A percentile compares a stretch with the other conserved stretches of the same genome.
These are phyloP conservation scores for Spathaspora arborariae DNA, from an alignment of 805 yeast genomes.

Conservation along the genomic window DNA sequence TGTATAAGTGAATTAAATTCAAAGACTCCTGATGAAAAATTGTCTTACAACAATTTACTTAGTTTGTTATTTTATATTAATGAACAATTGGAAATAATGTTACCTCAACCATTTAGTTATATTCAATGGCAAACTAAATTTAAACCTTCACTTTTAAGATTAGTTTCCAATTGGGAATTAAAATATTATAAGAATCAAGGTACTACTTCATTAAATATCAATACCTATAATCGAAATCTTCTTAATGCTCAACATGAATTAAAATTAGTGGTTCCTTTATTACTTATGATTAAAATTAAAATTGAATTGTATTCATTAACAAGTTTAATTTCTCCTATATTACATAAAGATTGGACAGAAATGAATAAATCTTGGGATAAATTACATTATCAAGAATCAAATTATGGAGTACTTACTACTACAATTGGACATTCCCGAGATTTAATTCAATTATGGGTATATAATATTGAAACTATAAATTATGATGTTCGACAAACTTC, in stretches of 20 bases:
- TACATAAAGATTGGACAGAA: conserved; percentile 64
- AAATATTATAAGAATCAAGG: conserved; percentile 63
- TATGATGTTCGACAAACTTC: conserved; percentile 62
- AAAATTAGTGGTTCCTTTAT: conserved; percentile 63
- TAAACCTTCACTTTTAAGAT: conserved; percentile 53
- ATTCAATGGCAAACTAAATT: conserved; percentile 64
- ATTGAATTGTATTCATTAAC: conserved; percentile 54
- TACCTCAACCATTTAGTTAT: conserved; percentile 45
- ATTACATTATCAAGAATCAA: conserved; percentile 37
- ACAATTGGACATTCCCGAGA: conserved; percentile 55
- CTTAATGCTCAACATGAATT: conserved; percentile 53
- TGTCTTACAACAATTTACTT: conserved; percentile 48
- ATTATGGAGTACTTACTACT: conserved; percentile 56
- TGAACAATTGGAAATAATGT: conserved; percentile 57
- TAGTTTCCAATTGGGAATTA: conserved; percentile 67
- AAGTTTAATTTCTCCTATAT: conserved; percentile 55
- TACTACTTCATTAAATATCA: conserved; percentile 40
- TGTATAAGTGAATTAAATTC: neutral
- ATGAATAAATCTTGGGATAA: conserved; percentile 53
- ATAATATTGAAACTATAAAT: conserved; percentile 59
- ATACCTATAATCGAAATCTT: conserved; percentile 45
- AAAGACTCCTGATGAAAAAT: conserved; percentile 21
- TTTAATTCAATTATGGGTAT: conserved; percentile 67
- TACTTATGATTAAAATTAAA: conserved; percentile 64
- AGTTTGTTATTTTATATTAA: conserved; percentile 62